phyloP scores from a whole-genome alignment of 257 asterid species.

The Solanum neorickii region DNA sequence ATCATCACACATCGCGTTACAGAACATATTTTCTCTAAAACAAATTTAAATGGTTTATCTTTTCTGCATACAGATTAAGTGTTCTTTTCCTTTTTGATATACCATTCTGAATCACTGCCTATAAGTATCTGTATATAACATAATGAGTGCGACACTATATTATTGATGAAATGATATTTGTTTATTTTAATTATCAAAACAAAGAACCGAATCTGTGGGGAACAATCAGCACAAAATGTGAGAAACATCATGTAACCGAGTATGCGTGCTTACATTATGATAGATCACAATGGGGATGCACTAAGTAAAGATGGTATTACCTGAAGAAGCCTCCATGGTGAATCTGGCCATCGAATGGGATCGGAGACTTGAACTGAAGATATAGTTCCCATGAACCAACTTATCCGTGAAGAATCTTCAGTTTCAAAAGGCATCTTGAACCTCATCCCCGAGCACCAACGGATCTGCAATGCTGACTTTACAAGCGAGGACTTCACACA shows the following conservation, averaged over 20 bases:
- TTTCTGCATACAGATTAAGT: neutral
- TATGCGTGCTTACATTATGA: neutral
- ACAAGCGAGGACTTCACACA: constrained; percentile 72
- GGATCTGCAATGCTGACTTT: constrained; percentile 49
- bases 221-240: neutral
- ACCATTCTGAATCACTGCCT: neutral
- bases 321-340: constrained; percentile 98
- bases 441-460: constrained; percentile 92
- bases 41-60: neutral
- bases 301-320: constrained; percentile 16
- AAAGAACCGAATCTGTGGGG: neutral
- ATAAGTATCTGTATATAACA: neutral
- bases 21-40: neutral
- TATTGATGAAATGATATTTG: neutral
- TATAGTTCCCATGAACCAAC: constrained; percentile 97
- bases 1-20: neutral
- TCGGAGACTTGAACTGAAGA: constrained; percentile 70
- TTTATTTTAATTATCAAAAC: neutral
- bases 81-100: neutral
- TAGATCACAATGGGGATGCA: neutral
- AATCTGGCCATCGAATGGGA: constrained; percentile 88
- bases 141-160: neutral
- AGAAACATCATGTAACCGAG: neutral
- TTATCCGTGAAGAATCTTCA: constrained; percentile 86
- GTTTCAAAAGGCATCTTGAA: constrained; percentile 95